Conservation (phyloP, 345 rosid species). For the Eucalyptus curtisii region DNA sequence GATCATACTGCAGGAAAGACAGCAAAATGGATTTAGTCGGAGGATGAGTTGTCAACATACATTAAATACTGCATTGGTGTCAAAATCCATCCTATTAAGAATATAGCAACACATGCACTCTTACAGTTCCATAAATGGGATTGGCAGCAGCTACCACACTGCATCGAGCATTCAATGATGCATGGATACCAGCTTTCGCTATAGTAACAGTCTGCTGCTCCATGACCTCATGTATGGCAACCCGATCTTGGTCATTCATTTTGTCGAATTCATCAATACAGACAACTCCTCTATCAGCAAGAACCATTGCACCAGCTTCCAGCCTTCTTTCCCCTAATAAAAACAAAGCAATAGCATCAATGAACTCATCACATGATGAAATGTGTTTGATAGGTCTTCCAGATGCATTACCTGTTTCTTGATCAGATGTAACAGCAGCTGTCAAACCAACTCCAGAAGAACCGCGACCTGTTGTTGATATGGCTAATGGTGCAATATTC, state of each 20-base stretch:
- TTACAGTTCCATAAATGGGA: conserved; percentile 98
- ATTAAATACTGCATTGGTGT: background rate
- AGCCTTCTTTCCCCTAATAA: conserved; percentile 89
- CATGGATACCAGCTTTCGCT: conserved; percentile 99
- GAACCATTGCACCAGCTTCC: conserved; percentile 99
- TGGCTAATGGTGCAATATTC: conserved; percentile 98
- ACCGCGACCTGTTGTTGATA: conserved; percentile 98
- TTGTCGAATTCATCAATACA: conserved; percentile 99
- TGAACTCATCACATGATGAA: background rate
- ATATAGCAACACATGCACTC: background rate
- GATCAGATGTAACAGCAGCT: conserved; percentile 99
- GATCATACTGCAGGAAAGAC: conserved; percentile 68
- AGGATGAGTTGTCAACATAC: background rate
- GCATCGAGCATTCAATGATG: conserved; percentile 95
- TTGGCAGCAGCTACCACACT: conserved; percentile 99
- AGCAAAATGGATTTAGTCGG: background rate
- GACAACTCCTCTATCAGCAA: conserved; percentile 93
- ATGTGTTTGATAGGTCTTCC: background rate
- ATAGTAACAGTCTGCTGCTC: conserved; percentile 99
- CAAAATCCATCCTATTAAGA: background rate
- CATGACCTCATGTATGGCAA: conserved; percentile 99
- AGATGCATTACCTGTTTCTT: conserved; percentile 72
- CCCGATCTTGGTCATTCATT: conserved; percentile 99
- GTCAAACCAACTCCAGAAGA: conserved; percentile 99
- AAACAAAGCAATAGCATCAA: background rate